Evolutionary conservation across 805 yeast species (phyloP).

Genomic region (Wilhelminamyces savonicus): DNA sequence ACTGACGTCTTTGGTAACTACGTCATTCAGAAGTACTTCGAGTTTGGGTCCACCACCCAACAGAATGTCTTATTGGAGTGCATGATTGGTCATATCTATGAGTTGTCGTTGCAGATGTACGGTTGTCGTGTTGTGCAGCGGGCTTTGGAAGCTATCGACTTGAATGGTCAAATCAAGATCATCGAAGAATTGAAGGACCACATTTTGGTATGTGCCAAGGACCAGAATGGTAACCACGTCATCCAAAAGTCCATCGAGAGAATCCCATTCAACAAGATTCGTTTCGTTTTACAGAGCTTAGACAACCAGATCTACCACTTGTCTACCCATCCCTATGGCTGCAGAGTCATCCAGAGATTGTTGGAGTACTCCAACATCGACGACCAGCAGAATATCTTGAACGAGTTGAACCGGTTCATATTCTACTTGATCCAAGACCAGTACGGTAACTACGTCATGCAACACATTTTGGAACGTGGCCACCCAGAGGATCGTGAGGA

Average conservation of each 20-base stretch:
- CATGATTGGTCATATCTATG: constrained; percentile 70
- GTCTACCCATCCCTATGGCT: constrained; percentile 95
- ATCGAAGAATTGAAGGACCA: constrained; percentile 68
- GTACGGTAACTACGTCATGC: constrained; percentile 96
- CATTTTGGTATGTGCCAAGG: constrained; percentile 58
- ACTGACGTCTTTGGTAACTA: constrained; percentile 98
- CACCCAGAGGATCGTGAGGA: constrained; percentile 49
- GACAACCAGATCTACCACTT: constrained; percentile 70
- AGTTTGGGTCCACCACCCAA: constrained; percentile 69
- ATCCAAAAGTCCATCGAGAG: constrained; percentile 91
- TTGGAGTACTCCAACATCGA: constrained; percentile 66
- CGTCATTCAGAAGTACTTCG: constrained; percentile 91
- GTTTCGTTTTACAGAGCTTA: constrained; percentile 69
- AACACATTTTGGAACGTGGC: constrained; percentile 89
- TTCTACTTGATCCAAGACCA: constrained; percentile 86
- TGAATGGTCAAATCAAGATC: constrained; percentile 59
- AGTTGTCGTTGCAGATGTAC: constrained; percentile 87
- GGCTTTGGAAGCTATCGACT: constrained; percentile 69
- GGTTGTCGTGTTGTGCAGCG: constrained; percentile 97
- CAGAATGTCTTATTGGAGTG: constrained; percentile 58
- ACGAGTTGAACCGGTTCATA: constrained; percentile 66
- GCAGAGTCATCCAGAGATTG: constrained; percentile 91
- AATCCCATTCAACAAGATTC: constrained; percentile 63
- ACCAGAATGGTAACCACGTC: constrained; percentile 97
- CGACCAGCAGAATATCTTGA: constrained; percentile 63